Evolutionary conservation across 202 grass and related monocot genomes (phyloP).

Genomic region (Brachypodium distachyon): DNA sequence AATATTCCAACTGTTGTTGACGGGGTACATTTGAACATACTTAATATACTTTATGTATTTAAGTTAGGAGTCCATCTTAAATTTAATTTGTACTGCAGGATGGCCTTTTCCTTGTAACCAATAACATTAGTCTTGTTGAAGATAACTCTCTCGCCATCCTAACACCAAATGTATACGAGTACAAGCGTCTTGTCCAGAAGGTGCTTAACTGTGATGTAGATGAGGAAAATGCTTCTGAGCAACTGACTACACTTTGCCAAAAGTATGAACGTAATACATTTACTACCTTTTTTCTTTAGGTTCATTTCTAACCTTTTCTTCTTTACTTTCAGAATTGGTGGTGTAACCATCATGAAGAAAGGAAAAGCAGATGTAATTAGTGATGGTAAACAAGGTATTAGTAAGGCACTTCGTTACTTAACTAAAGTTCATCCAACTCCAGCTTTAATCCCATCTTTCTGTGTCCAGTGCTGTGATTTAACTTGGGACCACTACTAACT

Average conservation of each 20-base stretch:
- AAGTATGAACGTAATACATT: constrained; percentile 38
- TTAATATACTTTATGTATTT: neutral
- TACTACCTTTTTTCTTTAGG: neutral
- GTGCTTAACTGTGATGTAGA: constrained; percentile 64
- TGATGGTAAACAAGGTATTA: constrained; percentile 86
- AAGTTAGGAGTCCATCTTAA: neutral
- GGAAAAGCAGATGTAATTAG: constrained; percentile 81
- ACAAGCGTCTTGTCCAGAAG: constrained; percentile 86
- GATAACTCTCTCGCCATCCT: constrained; percentile 60
- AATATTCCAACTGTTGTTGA: constrained; percentile 81
- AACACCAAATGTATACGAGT: constrained; percentile 91
- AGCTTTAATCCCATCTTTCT: neutral
- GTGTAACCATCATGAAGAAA: constrained; percentile 83
- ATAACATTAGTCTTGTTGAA: constrained; percentile 66
- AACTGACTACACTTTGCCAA: constrained; percentile 50
- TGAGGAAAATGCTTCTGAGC: constrained; percentile 50
- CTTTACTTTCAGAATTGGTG: constrained; percentile 54
- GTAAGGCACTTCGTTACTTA: neutral
- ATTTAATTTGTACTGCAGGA: constrained; percentile 46
- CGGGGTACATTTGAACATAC: constrained; percentile 52
- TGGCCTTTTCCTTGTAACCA: constrained; percentile 80
- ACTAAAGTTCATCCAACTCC: neutral
- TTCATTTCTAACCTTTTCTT: neutral
- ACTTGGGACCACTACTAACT: neutral
- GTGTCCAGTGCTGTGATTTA: neutral